phyloP scores from a whole-genome alignment of 139 green algal species.

The Pedinophyceae sp. region DNA sequence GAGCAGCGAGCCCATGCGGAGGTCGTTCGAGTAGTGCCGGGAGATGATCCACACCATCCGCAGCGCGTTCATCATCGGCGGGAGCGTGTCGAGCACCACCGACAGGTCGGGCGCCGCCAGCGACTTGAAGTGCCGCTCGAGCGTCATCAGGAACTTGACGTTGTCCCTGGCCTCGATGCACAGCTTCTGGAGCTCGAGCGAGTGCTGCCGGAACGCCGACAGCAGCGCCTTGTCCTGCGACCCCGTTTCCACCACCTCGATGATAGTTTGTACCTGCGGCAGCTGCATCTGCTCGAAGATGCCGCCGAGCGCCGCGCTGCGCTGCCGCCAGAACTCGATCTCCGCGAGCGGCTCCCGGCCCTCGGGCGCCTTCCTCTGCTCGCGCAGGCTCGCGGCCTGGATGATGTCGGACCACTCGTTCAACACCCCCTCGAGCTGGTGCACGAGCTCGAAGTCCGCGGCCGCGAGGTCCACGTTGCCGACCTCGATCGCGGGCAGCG shows the following conservation, averaged over 20 bases:
- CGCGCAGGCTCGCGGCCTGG: background rate
- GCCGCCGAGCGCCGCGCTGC: constrained; percentile 43
- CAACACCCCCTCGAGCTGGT: background rate
- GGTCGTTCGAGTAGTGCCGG: constrained; percentile 62
- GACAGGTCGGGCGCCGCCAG: constrained; percentile 35
- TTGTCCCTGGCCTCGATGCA: constrained; percentile 70
- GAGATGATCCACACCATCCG: constrained; percentile 88
- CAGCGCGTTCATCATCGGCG: constrained; percentile 74
- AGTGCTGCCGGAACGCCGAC: constrained; percentile 19
- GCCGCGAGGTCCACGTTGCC: background rate
- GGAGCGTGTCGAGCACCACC: constrained; percentile 55
- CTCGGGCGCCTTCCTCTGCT: constrained; percentile 26
- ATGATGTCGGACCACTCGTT: background rate
- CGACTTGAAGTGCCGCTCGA: constrained; percentile 80
- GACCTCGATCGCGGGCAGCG: background rate
- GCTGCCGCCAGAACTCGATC: constrained; percentile 71
- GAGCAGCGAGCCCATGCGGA: constrained; percentile 75
- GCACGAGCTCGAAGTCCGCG: background rate
- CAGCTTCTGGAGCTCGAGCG: constrained; percentile 53
- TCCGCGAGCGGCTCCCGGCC: constrained; percentile 61
- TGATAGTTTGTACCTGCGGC: constrained; percentile 32
- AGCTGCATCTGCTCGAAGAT: constrained; percentile 75
- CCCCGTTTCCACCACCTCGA: constrained; percentile 36
- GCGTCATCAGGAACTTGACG: constrained; percentile 77
- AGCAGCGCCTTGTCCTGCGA: constrained; percentile 54